Conservation (phyloP, 1,284 basidiomycete species). For the Austropuccinia psidii region DNA sequence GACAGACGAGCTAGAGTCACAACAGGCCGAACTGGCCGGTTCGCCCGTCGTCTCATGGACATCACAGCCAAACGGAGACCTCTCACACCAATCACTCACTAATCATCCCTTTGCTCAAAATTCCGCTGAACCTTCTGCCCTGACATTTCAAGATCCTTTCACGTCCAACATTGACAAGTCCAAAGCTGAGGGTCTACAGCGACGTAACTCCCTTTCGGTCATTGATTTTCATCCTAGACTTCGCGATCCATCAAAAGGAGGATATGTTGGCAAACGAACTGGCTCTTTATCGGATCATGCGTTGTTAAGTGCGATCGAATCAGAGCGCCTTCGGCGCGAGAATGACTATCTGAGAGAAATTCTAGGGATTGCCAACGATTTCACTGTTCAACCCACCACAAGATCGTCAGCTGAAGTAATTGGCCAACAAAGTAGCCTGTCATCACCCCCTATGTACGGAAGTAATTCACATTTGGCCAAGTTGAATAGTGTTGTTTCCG, state of each 20-base stretch:
- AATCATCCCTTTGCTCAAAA: background rate
- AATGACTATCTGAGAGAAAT: constrained; percentile 66
- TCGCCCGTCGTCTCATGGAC: background rate
- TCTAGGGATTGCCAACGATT: constrained; percentile 56
- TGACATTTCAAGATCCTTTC: constrained; percentile 18
- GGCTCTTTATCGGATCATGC: constrained; percentile 61
- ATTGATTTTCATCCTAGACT: constrained; percentile 27
- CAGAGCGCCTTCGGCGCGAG: constrained; percentile 66
- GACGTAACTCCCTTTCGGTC: constrained; percentile 10
- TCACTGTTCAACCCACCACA: background rate
- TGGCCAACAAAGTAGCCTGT: too few species aligned
- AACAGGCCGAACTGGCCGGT: background rate
- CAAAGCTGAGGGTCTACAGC: constrained; percentile 48
- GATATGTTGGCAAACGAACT: constrained; percentile 26
- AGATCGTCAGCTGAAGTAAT: background rate
- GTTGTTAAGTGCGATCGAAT: constrained; percentile 71
- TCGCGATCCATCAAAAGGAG: constrained; percentile 24
- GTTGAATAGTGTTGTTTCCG: background rate
- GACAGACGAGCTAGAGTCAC: constrained; percentile 11
- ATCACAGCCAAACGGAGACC: background rate
- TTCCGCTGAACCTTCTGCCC: background rate
- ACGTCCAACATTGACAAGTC: constrained; percentile 42
- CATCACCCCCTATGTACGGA: background rate
- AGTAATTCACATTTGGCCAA: background rate
- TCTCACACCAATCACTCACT: background rate